Evolutionary conservation across 805 yeast genomes (phyloP).

Genomic region (Wickerhamomyces silvicola): DNA sequence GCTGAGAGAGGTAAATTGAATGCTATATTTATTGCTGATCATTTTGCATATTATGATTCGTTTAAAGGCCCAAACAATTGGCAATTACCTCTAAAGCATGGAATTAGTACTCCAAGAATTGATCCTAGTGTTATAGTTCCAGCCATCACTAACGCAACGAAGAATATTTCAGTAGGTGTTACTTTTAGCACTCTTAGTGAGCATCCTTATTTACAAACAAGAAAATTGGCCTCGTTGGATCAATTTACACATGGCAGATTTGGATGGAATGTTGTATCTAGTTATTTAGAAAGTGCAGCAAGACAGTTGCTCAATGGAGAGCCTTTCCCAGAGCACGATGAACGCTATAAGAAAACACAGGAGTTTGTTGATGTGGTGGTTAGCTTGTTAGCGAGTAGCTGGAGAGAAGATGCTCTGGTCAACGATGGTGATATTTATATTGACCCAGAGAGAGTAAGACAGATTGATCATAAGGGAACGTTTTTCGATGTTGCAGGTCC

Average conservation of each 20-base stretch:
- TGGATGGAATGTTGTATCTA: constrained; percentile 39
- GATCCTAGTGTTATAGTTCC: constrained; percentile 27
- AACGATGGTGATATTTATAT: constrained; percentile 23
- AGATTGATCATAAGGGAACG: constrained; percentile 31
- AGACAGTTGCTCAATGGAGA: constrained; percentile 30
- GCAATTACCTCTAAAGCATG: constrained; percentile 22
- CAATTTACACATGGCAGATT: constrained; percentile 35
- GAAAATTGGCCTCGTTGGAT: constrained; percentile 35
- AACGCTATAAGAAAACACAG: constrained; percentile 32
- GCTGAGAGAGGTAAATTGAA: constrained; percentile 31
- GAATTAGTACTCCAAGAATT: constrained; percentile 20
- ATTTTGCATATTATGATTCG: constrained; percentile 31
- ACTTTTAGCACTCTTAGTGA: constrained; percentile 37
- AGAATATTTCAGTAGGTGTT: constrained; percentile 30
- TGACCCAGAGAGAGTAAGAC: constrained; percentile 30
- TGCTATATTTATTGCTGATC: constrained; percentile 31
- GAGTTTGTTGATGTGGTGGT: constrained; percentile 33
- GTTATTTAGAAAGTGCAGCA: constrained; percentile 35
- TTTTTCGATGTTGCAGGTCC: constrained; percentile 34
- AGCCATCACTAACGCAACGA: constrained; percentile 32
- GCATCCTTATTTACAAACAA: constrained; percentile 33
- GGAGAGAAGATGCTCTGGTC: constrained; percentile 31
- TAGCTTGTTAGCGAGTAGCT: constrained; percentile 31
- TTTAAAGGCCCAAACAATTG: constrained; percentile 29
- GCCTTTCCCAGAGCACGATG: constrained; percentile 31